Base-by-base conservation (phyloP, 352 stramenopile species). In the Phytopythium kandeliae region DNA sequence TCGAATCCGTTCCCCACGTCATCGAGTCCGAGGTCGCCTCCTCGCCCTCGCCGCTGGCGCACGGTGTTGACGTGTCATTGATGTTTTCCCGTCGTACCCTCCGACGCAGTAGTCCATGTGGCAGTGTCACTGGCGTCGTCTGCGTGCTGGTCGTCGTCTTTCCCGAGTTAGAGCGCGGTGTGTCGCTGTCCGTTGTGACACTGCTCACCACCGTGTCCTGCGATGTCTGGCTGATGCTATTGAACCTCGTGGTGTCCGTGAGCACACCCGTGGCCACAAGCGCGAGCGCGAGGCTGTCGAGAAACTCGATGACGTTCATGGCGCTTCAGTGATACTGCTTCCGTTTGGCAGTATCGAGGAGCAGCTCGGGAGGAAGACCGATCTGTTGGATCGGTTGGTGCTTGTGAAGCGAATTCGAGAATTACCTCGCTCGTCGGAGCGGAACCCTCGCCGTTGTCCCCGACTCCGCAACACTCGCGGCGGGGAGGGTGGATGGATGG, bases 1-100 rank as follows among this genome's bases (percentile, higher is more conserved):
- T 85, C 91, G 51, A 72, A 70, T 43, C 55, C 75, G 53, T 79
- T 86, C 75, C 78, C n/a, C n/a, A n/a, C n/a, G n/a, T n/a, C n/a
- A n/a, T n/a, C n/a, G n/a, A n/a, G n/a, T n/a, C n/a, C n/a, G n/a
- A n/a, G n/a, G n/a, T n/a, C n/a, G n/a, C n/a, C n/a, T n/a, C n/a
- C n/a, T 43, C 37, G 37, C 37, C 19, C 16, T 43, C 37, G 16
- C 11, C 36, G 25, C 25, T 37, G 11, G 42, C 24, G 25, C 24
- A 48, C 3, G 42, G 42, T 15, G 33, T 48, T 4, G 35, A 54
- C 5, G 42, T 13, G 22, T 47, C 44, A 50, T 62, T 24, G n/a
- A 41, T n/a, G 16, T 17, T 43, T n/a, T n/a, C 12, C 9, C 33
- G 33, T 37, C 11, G 33, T 28, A 7, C 9, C 17, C 37, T 21